These are phyloP conservation scores for Barnettozyma vustinii DNA, from an alignment of 805 yeast species.

Conservation along the genomic window DNA sequence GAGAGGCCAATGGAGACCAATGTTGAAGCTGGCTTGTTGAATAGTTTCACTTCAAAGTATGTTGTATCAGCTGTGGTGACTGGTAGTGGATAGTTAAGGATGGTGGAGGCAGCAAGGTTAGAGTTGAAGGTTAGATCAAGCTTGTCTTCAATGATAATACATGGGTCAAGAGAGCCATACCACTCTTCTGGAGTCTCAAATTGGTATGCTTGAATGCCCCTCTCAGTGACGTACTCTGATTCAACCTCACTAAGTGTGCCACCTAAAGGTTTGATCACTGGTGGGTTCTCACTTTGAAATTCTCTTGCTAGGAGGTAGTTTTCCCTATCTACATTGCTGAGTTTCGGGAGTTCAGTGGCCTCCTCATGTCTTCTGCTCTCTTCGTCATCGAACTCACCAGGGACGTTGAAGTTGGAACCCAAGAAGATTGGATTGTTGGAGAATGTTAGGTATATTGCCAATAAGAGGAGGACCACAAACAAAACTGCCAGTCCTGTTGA, in stretches of 20 bases:
- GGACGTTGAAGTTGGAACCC: conserved; percentile 33
- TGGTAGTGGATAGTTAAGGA: conserved; percentile 44
- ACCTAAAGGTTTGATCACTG: conserved; percentile 35
- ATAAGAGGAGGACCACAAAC: conserved; percentile 26
- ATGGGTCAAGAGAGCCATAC: conserved; percentile 37
- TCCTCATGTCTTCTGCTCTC: conserved; percentile 64
- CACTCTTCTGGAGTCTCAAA: conserved; percentile 28
- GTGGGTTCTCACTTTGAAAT: conserved; percentile 32
- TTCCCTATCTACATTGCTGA: conserved; percentile 36
- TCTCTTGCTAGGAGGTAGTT: conserved; percentile 37
- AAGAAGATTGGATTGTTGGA: conserved; percentile 26
- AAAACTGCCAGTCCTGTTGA: conserved; percentile 33
- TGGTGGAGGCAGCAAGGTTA: conserved; percentile 13
- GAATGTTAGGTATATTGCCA: conserved; percentile 27
- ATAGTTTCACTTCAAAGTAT: conserved; percentile 82
- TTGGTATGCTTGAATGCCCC: conserved; percentile 65
- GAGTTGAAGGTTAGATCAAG: conserved; percentile 38
- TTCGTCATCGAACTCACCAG: conserved; percentile 59
- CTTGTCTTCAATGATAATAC: conserved; percentile 58
- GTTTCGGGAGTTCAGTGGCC: conserved; percentile 36
- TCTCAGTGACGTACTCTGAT: conserved; percentile 65
- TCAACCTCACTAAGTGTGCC: conserved; percentile 67
- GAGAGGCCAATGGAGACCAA: conserved; percentile 61
- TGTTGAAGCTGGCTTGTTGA: conserved; percentile 40
- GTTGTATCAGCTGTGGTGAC: conserved; percentile 20